Base-by-base conservation (phyloP, 2,329 filamentous ascomycete species). In the Lizonia empirigonia region DNA sequence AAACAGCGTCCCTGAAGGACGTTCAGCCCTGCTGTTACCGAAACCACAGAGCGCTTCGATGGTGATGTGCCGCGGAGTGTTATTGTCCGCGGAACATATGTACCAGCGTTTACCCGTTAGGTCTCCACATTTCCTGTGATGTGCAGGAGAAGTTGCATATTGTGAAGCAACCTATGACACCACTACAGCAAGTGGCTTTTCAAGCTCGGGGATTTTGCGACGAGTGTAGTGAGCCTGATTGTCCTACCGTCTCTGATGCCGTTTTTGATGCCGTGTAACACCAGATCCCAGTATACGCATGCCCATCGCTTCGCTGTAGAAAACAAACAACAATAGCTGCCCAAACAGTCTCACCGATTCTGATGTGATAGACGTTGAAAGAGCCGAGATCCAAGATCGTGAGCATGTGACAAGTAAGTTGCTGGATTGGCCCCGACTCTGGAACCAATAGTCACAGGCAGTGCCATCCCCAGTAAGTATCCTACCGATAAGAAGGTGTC, bases 211-310 rank as follows among this genome's bases (percentile, higher is more conserved):
- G 50, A 57, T 54, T 63, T 62, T 44, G 55, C 39, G 41, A 33
- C 44, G 50, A 49, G 57, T 47, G 26, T 39, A 32, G 54, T 53
- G 50, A 58, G 45, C 61, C 55, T 54, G 37, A 53, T 55, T 38
- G 42, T 55, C 59, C 49, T 44, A 54, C 58, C 26, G 42, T 39
- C 27, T 38, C 34, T n/a, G 26, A n/a, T 29, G 26, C 27, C 27
- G 27, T 30, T n/a, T 15, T 9, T 45, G 36, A 40, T 58, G 60
- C 36, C 49, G 64, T 66, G 64, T 58, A 56, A 67, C 65, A 16
- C 19, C 15, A 46, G 32, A 46, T 41, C 36, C 36, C 45, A 49
- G 45, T 26, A 29, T 24, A 36, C 39, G 32, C 49, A 52, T 52
- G 42, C 51, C 45, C 40, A 49, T 51, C 35, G 39, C 32, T 48